phyloP scores from a whole-genome alignment of 371 early-diverging fungal species.

The Mortierella sp. region DNA sequence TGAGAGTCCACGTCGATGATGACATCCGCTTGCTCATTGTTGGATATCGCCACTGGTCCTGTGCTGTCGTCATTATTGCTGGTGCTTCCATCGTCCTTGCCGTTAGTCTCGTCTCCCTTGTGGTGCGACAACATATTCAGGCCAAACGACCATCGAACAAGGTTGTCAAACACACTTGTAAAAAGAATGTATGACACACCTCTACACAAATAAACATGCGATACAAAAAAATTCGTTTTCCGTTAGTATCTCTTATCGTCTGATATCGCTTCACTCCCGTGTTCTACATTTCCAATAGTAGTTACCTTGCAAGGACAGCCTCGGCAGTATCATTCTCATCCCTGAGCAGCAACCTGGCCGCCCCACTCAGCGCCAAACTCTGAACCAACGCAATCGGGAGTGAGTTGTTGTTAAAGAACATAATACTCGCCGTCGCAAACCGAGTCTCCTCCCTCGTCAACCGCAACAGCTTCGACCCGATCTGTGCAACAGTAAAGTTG shows the following conservation, averaged over 20 bases:
- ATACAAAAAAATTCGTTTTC: not conserved
- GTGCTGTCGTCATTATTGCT: slow-evolving; percentile 20
- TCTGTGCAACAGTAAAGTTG: slow-evolving; percentile 64
- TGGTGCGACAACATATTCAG: slow-evolving; percentile 66
- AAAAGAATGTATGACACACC: slow-evolving; percentile 85
- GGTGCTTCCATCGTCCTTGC: slow-evolving; percentile 14
- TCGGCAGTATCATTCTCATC: slow-evolving; percentile 71
- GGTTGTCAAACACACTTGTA: slow-evolving; percentile 80
- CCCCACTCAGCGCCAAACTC: slow-evolving; percentile 77
- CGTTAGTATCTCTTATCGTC: not conserved
- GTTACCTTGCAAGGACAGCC: slow-evolving; percentile 73
- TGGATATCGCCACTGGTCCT: not conserved
- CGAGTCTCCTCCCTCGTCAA: slow-evolving; percentile 64
- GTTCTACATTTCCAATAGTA: not conserved
- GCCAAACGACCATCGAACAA: slow-evolving; percentile 84
- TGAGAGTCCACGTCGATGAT: slow-evolving; percentile 5
- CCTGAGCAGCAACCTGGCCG: slow-evolving; percentile 69
- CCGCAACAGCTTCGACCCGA: slow-evolving; percentile 59
- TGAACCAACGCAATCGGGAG: slow-evolving; percentile 82
- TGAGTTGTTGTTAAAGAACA: slow-evolving; percentile 83
- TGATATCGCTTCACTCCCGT: not conserved
- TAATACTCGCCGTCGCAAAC: slow-evolving; percentile 74
- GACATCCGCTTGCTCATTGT: not conserved
- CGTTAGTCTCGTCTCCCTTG: slow-evolving; percentile 25
- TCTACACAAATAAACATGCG: slow-evolving; percentile 48